These are phyloP conservation scores for Graphilbum sp. DNA, from an alignment of 2,329 filamentous ascomycete genomes.

Conservation along the genomic window DNA sequence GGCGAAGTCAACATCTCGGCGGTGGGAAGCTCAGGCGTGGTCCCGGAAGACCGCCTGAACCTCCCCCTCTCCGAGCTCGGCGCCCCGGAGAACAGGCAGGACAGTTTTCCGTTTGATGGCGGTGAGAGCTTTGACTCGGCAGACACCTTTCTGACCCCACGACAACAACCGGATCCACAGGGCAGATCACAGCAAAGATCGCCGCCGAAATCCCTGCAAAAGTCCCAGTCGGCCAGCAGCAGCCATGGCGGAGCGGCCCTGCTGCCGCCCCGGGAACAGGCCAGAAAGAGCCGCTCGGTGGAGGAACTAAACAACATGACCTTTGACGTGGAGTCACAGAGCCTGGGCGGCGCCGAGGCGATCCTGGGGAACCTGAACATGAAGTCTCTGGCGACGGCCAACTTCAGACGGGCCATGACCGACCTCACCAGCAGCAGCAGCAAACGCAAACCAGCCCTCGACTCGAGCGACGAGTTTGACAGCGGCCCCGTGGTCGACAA, in stretches of 20 bases:
- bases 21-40: constrained; percentile 34
- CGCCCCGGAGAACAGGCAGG: constrained; percentile 8
- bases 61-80: constrained; percentile 20
- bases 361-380: constrained; percentile 26
- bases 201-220: constrained; percentile 10
- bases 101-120: constrained; percentile 24
- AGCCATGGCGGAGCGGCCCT: not conserved
- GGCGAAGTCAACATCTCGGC: constrained; percentile 39
- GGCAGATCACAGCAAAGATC: constrained; percentile 4
- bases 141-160: constrained; percentile 8
- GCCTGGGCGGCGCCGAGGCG: constrained; percentile 33
- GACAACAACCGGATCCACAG: constrained; percentile 3
- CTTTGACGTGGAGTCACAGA: constrained; percentile 37
- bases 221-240: constrained; percentile 6
- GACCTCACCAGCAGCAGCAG: constrained; percentile 33
- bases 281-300: constrained; percentile 21
- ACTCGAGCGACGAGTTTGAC: constrained; percentile 36
- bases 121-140: constrained; percentile 31
- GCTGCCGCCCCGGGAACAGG: not conserved
- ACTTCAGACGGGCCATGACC: constrained; percentile 10
- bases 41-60: constrained; percentile 31
- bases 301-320: constrained; percentile 35
- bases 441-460: constrained; percentile 36
- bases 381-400: constrained; percentile 18
- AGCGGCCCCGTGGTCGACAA: constrained; percentile 17